Evolutionary conservation across 148 eudicot genomes (phyloP).

Genomic region (Camellia japonica): DNA sequence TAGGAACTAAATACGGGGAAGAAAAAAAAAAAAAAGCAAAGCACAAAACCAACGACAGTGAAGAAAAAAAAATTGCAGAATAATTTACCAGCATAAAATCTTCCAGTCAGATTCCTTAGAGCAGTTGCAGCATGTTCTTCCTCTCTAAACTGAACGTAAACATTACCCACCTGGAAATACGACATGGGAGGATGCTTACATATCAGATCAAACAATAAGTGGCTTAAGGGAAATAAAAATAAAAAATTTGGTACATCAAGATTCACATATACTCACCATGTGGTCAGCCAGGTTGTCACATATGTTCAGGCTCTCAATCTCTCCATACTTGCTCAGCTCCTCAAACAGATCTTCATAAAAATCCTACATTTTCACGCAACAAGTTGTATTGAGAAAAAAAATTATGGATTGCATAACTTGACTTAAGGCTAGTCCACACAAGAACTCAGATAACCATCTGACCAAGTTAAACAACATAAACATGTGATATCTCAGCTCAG

Average conservation of each 20-base stretch:
- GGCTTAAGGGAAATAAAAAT: background rate
- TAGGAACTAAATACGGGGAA: background rate
- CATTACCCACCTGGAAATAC: constrained; percentile 78
- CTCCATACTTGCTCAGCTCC: constrained; percentile 88
- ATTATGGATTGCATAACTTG: background rate
- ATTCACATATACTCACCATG: constrained; percentile 49
- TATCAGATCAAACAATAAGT: background rate
- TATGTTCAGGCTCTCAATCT: constrained; percentile 79
- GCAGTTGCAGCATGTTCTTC: constrained; percentile 90
- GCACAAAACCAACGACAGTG: background rate
- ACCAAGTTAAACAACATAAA: background rate
- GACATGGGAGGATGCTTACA: background rate
- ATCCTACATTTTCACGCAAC: constrained; percentile 41
- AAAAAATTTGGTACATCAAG: background rate
- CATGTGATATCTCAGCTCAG: too few species aligned
- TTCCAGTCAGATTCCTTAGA: constrained; percentile 61
- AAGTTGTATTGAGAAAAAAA: background rate
- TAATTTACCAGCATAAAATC: constrained; percentile 75
- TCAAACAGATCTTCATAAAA: constrained; percentile 91
- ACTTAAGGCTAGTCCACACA: background rate
- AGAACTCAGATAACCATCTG: background rate
- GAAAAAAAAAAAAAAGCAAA: background rate
- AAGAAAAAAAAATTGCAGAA: background rate
- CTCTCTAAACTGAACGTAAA: constrained; percentile 86
- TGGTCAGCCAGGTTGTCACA: constrained; percentile 97